Evolutionary conservation across 495 filamentous ascomycete species (phyloP), one percentile per base, ranked within the genome.

Genomic region (Penicillium lividum): DNA sequence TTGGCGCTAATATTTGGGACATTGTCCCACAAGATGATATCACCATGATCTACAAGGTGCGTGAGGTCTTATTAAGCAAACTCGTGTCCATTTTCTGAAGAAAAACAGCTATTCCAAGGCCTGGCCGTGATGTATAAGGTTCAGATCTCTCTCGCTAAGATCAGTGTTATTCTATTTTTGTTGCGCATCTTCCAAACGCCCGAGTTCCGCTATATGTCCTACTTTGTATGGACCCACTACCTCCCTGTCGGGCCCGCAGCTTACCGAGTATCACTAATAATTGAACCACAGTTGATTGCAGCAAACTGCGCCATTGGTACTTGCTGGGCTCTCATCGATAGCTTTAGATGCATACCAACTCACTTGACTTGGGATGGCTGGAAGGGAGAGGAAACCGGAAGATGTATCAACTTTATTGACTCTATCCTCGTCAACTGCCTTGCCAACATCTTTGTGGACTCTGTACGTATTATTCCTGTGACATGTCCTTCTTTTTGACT

Each of bases 101-200:
- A 29, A n/a, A 2, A 3, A 0, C 45, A 71, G 67, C 36, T n/a
- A 43, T 73, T 73, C 56, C 65, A 68, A 59, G 69, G 31, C 0
- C 54, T 73, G 34, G 65, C 62, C 9, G 38, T 72, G 16, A 60
- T 67, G 44, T 73, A 73, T 54, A 73, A 73, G 43, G 47, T 62
- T 1, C 66, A 68, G 42, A 70, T 73, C 49, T 78, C 73, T 7
- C 72, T 77, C 36, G 76, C 74, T 66, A 82, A 82, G 46, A 76
- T 74, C 51, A 84, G 82, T 28, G 85, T 69, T 45, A 76, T 73
- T 54, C 70, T 80, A 16, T 86, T 78, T 60, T 64, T 78, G 13
- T 66, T 78, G 1, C 33, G 33, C 6, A 34, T 34, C 11, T 34
- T 34, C 8, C 33, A 34, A 10, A 34, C 6, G 11, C 33, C 33